Conservation (phyloP, 495 filamentous ascomycete species). For the Aspergillus funiculosus region DNA sequence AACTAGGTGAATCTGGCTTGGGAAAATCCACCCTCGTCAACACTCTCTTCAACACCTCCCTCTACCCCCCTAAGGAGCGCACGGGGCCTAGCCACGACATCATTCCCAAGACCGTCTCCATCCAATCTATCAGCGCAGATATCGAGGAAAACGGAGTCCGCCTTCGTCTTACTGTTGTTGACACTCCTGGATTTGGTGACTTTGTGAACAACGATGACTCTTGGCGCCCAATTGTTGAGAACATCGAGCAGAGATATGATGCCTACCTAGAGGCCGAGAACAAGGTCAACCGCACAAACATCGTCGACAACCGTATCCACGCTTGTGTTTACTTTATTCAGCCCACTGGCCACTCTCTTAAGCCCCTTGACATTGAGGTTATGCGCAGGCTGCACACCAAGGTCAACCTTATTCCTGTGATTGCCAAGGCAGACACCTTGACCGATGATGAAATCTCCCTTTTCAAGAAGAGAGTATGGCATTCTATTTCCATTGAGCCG, state of each 20-base stretch:
- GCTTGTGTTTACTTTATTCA: conserved; percentile 99
- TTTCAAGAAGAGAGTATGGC: conserved; percentile 90
- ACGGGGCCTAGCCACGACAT: conserved; percentile 95
- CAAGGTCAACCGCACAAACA: conserved; percentile 99
- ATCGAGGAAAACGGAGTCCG: conserved; percentile 99
- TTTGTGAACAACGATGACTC: conserved; percentile 99
- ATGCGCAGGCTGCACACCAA: conserved; percentile 99
- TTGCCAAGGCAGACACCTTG: conserved; percentile 96
- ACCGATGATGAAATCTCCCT: conserved; percentile 91
- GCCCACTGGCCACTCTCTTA: conserved; percentile 97
- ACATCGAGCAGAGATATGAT: conserved; percentile 98
- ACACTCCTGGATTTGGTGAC: conserved; percentile 97
- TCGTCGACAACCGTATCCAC: conserved; percentile 96
- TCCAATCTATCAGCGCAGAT: conserved; percentile 97
- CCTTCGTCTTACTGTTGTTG: conserved; percentile 92
- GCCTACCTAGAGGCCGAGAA: conserved; percentile 98
- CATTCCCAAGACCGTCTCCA: conserved; percentile 97
- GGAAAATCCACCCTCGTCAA: conserved; percentile 99
- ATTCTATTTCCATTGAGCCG: background rate
- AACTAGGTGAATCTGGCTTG: conserved; percentile 90
- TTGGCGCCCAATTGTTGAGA: conserved; percentile 97
- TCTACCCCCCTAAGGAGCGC: conserved; percentile 97
- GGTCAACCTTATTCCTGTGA: conserved; percentile 98
- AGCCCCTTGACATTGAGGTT: conserved; percentile 97
- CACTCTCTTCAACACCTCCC: conserved; percentile 98